phyloP scores from a whole-genome alignment of 495 filamentous ascomycete species.

The Penicillium manginii region DNA sequence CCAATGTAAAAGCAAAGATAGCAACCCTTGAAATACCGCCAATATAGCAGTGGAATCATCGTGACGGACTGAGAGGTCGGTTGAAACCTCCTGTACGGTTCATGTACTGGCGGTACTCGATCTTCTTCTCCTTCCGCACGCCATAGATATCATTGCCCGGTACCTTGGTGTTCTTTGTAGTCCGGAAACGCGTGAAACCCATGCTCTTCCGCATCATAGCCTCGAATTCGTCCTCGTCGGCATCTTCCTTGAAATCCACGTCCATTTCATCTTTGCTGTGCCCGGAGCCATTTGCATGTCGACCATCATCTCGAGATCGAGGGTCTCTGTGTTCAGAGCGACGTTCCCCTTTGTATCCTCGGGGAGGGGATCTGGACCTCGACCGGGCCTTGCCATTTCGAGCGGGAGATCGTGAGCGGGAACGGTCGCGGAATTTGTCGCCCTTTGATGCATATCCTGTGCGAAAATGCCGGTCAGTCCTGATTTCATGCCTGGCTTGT shows the following conservation, averaged over 20 bases:
- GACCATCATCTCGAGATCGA: slow-evolving; percentile 25
- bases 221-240: slow-evolving; percentile 68
- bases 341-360: slow-evolving; percentile 37
- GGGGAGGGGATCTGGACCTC: slow-evolving; percentile 36
- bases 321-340: slow-evolving; percentile 38
- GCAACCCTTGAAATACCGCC: not conserved
- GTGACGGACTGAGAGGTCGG: slow-evolving; percentile 73
- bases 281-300: slow-evolving; percentile 31
- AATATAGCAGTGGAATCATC: slow-evolving; percentile 21
- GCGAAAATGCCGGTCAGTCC: not conserved
- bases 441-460: slow-evolving; percentile 38
- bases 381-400: slow-evolving; percentile 44
- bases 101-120: slow-evolving; percentile 98
- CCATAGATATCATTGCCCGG: slow-evolving; percentile 84
- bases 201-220: slow-evolving; percentile 79
- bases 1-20: not conserved
- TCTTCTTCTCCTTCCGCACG: slow-evolving; percentile 92
- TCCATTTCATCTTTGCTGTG: slow-evolving; percentile 46
- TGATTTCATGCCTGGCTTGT: not conserved
- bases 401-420: slow-evolving; percentile 46
- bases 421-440: slow-evolving; percentile 47
- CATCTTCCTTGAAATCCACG: slow-evolving; percentile 52
- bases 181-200: slow-evolving; percentile 85
- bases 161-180: slow-evolving; percentile 89
- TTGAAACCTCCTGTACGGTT: slow-evolving; percentile 98